Conservation (phyloP, 805 yeast genomes). For the Spathaspora hagerdaliae region DNA sequence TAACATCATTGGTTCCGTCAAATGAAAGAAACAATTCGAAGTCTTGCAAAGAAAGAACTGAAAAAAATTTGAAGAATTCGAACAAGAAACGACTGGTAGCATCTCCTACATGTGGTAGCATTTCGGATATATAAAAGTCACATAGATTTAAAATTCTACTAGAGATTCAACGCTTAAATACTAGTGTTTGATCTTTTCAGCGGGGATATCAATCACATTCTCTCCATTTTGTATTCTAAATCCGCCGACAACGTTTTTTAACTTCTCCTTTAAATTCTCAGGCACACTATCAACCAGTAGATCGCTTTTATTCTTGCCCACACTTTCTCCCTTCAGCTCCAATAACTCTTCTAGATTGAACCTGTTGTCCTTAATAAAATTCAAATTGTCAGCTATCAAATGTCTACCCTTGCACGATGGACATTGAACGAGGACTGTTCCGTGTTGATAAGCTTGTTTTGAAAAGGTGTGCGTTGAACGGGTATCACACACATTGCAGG, state of each 20-base stretch:
- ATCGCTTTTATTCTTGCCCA: slow-evolving; percentile 57
- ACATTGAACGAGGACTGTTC: slow-evolving; percentile 86
- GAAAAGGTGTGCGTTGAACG: slow-evolving; percentile 88
- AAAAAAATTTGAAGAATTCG: no score
- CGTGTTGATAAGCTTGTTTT: slow-evolving; percentile 83
- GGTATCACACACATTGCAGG: slow-evolving; percentile 82
- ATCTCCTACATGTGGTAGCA: no score
- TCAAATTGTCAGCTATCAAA: slow-evolving; percentile 70
- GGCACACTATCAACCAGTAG: slow-evolving; percentile 68
- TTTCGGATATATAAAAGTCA: no score
- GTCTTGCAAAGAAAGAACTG: no score
- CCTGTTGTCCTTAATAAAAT: slow-evolving; percentile 74
- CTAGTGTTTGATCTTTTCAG: background rate
- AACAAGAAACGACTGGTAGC: no score
- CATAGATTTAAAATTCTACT: no score
- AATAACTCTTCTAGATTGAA: slow-evolving; percentile 79
- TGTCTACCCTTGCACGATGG: slow-evolving; percentile 89
- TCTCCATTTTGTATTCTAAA: background rate
- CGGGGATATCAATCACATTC: background rate
- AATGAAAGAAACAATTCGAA: no score
- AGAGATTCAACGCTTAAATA: no score
- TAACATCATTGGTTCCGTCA: background rate
- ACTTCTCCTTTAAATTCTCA: slow-evolving; percentile 42
- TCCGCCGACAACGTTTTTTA: slow-evolving; percentile 28
- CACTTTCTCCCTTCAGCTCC: slow-evolving; percentile 69